Evolutionary conservation across 331 rosid species (phyloP).

Genomic region (Arachis monticola): DNA sequence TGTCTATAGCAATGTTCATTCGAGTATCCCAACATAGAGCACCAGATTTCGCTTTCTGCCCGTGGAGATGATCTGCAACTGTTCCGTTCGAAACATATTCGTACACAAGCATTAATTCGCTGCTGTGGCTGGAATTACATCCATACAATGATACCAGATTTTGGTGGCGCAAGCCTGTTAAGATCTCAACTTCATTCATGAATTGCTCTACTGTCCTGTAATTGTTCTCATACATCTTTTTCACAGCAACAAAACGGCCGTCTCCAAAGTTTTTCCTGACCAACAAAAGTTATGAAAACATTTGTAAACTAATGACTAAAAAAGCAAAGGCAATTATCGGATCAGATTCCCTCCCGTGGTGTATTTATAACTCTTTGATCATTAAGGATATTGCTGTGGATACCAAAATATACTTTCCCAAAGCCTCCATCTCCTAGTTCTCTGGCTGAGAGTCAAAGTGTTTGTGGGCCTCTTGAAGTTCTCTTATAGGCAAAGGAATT

Average conservation of each 20-base stretch:
- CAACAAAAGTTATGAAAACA: constrained; percentile 28
- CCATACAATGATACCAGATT: constrained; percentile 74
- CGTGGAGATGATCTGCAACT: constrained; percentile 72
- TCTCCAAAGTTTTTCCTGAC: constrained; percentile 64
- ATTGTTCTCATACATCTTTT: constrained; percentile 60
- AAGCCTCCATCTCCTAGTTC: constrained; percentile 42
- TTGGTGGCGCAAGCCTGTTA: constrained; percentile 53
- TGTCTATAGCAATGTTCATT: constrained; percentile 64
- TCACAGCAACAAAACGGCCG: constrained; percentile 67
- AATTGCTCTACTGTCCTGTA: constrained; percentile 65
- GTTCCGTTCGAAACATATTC: constrained; percentile 73
- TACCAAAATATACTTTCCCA: constrained; percentile 82
- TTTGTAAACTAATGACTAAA: constrained; percentile 17
- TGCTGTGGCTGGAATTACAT: constrained; percentile 63
- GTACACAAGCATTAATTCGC: constrained; percentile 68
- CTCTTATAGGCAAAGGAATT: constrained; percentile 4
- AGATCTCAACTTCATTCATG: constrained; percentile 60
- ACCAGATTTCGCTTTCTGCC: constrained; percentile 44
- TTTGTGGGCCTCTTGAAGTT: neutral
- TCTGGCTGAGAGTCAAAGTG: constrained; percentile 50
- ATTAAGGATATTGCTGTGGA: neutral
- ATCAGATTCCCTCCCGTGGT: too few relatives aligned
- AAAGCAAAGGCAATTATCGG: neutral
- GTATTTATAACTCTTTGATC: too few relatives aligned
- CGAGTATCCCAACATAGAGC: constrained; percentile 52